Evolutionary conservation across 805 yeast genomes (phyloP), one percentile per base, ranked within the genome.

Genomic region (Teunomyces tritomae): DNA sequence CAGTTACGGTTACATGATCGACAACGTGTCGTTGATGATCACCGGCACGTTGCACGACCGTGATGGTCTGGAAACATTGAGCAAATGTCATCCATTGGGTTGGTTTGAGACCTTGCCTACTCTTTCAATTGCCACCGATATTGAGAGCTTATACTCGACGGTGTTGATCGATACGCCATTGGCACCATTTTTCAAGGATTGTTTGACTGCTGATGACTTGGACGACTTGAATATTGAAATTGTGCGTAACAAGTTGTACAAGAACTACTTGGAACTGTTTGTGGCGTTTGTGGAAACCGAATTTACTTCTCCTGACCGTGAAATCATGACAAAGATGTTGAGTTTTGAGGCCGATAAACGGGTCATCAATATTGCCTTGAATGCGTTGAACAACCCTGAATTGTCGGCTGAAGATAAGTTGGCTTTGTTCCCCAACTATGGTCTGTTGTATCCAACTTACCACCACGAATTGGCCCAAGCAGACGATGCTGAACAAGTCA

Each of bases 51-150:
- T 94, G 51, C 99, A 94, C 64, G 96, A 91, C 62, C 80, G 98
- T 61, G 97, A 95, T 68, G 83, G 88, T 61, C 70, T 82, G 36
- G 99, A 94, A 62, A 85, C 95, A 45, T 77, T 94, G 60, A 83
- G 83, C 49, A 84, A 97, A 64, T 90, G 97, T 65, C 96, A 94
- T 65, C 99, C 99, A 0, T 76, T 94, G 57, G 99, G 99, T 39
- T 91, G 97, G 97, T 94, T 94, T 62, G 99, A 94, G 58, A 92
- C 98, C 6, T 80, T 94, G 57, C 99, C 99, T 30, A 92, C 98
- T 0, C 77, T 94, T 49, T 82, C 94, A 11, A 94, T 92, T 43
- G 97, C 98, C 42, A 89, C 97, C 2, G 98, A 92, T 67, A 82
- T 92, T 48, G 96, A 90, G 59, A 83, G 94, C n/a, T 77, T 94